Evolutionary conservation across 2,329 filamentous ascomycete genomes (phyloP), one percentile per base, ranked within the genome.

Genomic region (Paecilomyces variotii): DNA sequence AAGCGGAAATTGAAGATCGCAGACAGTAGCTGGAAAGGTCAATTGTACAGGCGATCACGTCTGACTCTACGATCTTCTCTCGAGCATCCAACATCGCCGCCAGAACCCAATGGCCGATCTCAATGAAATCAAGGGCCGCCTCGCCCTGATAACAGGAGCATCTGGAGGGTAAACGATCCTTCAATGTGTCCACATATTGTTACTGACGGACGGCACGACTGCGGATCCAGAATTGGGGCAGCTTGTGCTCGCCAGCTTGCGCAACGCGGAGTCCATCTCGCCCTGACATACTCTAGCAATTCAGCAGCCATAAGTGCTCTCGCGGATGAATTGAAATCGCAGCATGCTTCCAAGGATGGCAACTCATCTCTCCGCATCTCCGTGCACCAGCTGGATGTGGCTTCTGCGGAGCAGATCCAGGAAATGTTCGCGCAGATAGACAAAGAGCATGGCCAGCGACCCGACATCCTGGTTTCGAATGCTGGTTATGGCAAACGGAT

Each of bases 401-500:
- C 77, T 14, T 78, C 78, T 6, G 76, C 80, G 3, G 77, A 79
- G 5, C 80, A 83, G 53, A 81, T 87, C 32, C 70, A 79, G 50
- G 67, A 70, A 3, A 77, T 88, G 63, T 86, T 84, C 58, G 64
- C 74, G 12, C 79, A 85, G 57, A 81, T 88, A 51, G 72, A 78
- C 54, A 66, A 72, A 0, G 67, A 80, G 55, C 84, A 87, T 67
- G 76, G 75, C 10, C 76, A 81, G 58, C 76, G 77, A 1, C 83
- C 84, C 0, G 83, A 88, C 65, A 87, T 89, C 25, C 74, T 89
- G 2, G 70, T 89, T 27, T 83, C 82, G 9, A 89, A 89, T 65
- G 87, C 87, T 1, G 86, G 86, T 0, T 80, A 86, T 62, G 86
- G 85, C 49, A 85, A 84, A 66, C 78, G 84, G n/a, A 81, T 86